Evolutionary conservation across 371 early-diverging fungal species (phyloP), one percentile per base, ranked within the genome.

Genomic region (Zopfochytrium polystomum): DNA sequence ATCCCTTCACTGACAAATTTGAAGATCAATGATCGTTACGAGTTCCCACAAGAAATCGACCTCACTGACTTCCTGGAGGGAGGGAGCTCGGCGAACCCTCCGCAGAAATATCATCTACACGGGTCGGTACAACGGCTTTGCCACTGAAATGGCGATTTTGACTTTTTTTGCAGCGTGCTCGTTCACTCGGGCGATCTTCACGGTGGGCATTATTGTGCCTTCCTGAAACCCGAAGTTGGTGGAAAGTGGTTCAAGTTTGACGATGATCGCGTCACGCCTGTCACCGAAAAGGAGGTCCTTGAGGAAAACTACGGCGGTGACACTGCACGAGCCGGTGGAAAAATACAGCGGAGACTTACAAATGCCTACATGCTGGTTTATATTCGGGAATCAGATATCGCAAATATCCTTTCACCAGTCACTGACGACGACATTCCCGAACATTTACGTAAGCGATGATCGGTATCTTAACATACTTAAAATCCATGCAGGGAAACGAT

Each of bases 281-380:
- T 85, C 1, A 78, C 87, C 0, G 72, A 85, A 44, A 82, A 83
- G 55, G 98, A 98, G 57, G 98, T 93, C 13, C 81, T 93, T 66
- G 93, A 96, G 56, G 96, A 95, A 43, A 93, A 93, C 73, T 98
- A 83, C 75, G 99, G 99, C 33, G 93, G 92, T 20, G 92, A 91
- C 50, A 68, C 62, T 23, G 38, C 15, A 3, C 59, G 60, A 27
- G 53, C 58, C 43, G 62, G 60, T 15, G 20, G 20, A 27, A 52
- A 52, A 26, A 47, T 63, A 35, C 62, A 71, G 49, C 90, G 86
- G 67, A 85, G 90, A 3, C 90, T 88, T 62, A 93, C 94, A 1
- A 96, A 93, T 70, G 96, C 97, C 0, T 96, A 96, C 74, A 95
- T 96, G 94, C 77, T 96, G 72, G 96, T 95, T 30, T 96, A 96